Percentiles rank a stretch among this genome's conserved stretches.
These are phyloP conservation scores for Ophiostoma novo-ulmi DNA, from an alignment of 2,329 filamentous ascomycete genomes.

Conservation along the genomic window DNA sequence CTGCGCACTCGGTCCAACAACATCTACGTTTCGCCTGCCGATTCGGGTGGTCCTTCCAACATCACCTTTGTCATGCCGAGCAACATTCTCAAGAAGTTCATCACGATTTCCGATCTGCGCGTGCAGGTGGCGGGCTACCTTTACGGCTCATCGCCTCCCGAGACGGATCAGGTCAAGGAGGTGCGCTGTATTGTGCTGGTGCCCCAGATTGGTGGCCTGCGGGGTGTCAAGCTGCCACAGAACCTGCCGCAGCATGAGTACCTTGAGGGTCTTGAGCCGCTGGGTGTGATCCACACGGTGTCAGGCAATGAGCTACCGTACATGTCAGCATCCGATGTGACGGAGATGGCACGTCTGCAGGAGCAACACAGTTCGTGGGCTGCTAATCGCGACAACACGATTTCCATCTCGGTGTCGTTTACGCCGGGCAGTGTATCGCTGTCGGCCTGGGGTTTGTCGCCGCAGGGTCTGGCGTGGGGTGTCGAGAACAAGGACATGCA, in stretches of 20 bases:
- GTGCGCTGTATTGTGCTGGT: conserved; percentile 96
- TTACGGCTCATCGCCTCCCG: conserved; percentile 85
- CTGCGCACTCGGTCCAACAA: conserved; percentile 91
- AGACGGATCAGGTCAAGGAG: conserved; percentile 96
- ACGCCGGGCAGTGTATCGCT: conserved; percentile 94
- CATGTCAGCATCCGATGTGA: conserved; percentile 94
- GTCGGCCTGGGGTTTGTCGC: conserved; percentile 87
- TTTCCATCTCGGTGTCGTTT: conserved; percentile 93
- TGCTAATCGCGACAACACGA: conserved; percentile 71
- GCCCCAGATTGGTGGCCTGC: conserved; percentile 88
- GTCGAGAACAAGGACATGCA: conserved; percentile 89
- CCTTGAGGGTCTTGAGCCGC: conserved; percentile 76
- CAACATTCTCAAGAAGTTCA: conserved; percentile 97
- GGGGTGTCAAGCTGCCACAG: conserved; percentile 85
- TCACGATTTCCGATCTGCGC: conserved; percentile 91
- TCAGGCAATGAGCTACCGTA: conserved; percentile 93
- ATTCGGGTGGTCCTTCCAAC: conserved; percentile 63
- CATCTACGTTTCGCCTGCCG: conserved; percentile 96
- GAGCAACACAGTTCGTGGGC: conserved; percentile 69
- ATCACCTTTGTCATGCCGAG: conserved; percentile 98
- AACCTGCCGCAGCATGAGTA: conserved; percentile 89
- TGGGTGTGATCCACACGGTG: conserved; percentile 92
- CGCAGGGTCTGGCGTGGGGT: conserved; percentile 93
- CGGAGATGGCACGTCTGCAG: conserved; percentile 85
- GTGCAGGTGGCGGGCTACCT: conserved; percentile 95